Percentiles rank a stretch among this genome's conserved stretches.
Conservation (phyloP, 371 early-diverging fungal species). For the Funneliformis caledonium region DNA sequence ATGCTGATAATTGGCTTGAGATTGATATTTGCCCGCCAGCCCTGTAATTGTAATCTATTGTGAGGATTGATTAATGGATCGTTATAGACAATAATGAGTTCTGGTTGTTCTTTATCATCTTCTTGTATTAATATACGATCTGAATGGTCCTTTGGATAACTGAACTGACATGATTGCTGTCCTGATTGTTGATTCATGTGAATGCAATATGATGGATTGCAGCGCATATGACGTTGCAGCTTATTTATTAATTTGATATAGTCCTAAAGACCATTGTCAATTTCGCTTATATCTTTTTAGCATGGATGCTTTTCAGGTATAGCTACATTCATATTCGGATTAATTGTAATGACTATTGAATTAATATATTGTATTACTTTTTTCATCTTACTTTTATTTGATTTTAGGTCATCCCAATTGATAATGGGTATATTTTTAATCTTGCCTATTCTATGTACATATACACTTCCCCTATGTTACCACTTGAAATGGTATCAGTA, state of each 20-base stretch:
- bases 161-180: not conserved
- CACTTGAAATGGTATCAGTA: too few relatives aligned
- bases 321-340: too few relatives aligned
- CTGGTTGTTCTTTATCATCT: not conserved
- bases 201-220: not conserved
- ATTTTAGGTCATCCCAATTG: not conserved
- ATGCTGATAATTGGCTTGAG: slow-evolving; percentile 11
- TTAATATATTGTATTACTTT: too few relatives aligned
- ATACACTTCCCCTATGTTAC: not conserved
- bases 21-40: slow-evolving; percentile 21
- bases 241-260: too few relatives aligned
- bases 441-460: not conserved
- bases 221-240: not conserved
- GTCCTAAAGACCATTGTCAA: not conserved
- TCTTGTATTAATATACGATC: too few relatives aligned
- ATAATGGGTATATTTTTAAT: not conserved
- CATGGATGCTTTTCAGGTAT: too few relatives aligned
- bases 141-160: not conserved
- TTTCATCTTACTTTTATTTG: too few relatives aligned
- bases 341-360: too few relatives aligned
- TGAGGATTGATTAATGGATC: slow-evolving; percentile 12
- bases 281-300: not conserved
- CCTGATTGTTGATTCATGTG: not conserved
- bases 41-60: slow-evolving; percentile 12
- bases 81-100: slow-evolving; percentile 1